These are phyloP conservation scores for Umbelopsis sp. DNA, from an alignment of 371 early-diverging fungal species.

Conservation along the genomic window DNA sequence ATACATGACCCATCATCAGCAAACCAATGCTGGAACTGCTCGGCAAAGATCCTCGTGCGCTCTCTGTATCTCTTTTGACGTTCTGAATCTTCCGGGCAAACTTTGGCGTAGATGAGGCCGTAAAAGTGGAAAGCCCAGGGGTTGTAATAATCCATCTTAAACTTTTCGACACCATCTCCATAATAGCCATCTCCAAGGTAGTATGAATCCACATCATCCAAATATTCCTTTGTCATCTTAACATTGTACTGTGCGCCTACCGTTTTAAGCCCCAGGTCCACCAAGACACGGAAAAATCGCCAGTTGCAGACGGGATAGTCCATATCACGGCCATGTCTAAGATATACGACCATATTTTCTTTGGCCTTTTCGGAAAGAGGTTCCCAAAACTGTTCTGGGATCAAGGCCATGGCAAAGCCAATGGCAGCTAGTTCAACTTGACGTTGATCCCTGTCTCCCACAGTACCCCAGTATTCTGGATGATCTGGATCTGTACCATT, in stretches of 20 bases:
- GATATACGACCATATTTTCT: not conserved
- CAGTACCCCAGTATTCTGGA: conserved; percentile 13
- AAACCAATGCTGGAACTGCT: conserved; percentile 18
- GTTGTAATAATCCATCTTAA: conserved; percentile 16
- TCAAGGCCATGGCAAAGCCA: conserved; percentile 9
- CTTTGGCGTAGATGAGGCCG: not conserved
- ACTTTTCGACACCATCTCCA: conserved; percentile 14
- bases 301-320: conserved; percentile 10
- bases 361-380: conserved; percentile 8
- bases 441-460: not conserved
- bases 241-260: not conserved
- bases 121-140: conserved; percentile 11
- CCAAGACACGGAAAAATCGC: conserved; percentile 16
- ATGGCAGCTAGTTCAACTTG: conserved; percentile 18
- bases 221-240: not conserved
- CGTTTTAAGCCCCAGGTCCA: conserved; percentile 9
- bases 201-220: conserved; percentile 14
- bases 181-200: conserved; percentile 11
- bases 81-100: not conserved
- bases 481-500: conserved; percentile 18
- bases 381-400: conserved; percentile 17
- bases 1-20: conserved; percentile 9
- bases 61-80: not conserved
- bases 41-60: not conserved
- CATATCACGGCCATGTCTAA: not conserved